phyloP scores from a whole-genome alignment of 805 yeast species.

The Zygoascus ofunaensis region DNA sequence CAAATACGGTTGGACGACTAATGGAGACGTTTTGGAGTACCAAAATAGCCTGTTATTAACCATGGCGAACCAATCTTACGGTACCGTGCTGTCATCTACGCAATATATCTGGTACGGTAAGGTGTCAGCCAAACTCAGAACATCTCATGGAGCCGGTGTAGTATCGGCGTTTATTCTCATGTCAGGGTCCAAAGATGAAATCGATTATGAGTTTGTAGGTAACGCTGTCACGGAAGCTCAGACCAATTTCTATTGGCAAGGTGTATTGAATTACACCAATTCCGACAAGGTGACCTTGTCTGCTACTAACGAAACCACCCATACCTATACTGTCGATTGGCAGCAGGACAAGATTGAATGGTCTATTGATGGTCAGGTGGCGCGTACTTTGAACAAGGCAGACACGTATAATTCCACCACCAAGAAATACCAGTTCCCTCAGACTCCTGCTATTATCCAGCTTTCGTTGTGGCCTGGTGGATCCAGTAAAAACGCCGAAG shows the following conservation, averaged over 20 bases:
- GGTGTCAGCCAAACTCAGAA: conserved; percentile 55
- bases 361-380: conserved; percentile 59
- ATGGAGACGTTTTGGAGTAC: conserved; percentile 39
- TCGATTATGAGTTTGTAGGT: conserved; percentile 83
- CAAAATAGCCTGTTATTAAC: conserved; percentile 56
- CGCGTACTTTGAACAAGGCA: conserved; percentile 52
- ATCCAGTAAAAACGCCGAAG: conserved; percentile 39
- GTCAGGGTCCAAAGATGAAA: conserved; percentile 82
- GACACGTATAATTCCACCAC: conserved; percentile 49
- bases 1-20: conserved; percentile 60
- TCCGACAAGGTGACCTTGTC: conserved; percentile 33
- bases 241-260: conserved; percentile 74
- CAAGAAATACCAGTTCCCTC: conserved; percentile 69
- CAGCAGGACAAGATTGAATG: conserved; percentile 60
- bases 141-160: conserved; percentile 73
- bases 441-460: conserved; percentile 78
- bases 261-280: conserved; percentile 60
- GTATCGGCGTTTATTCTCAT: conserved; percentile 72
- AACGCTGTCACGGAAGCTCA: conserved; percentile 56
- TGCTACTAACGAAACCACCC: conserved; percentile 57
- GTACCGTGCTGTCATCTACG: conserved; percentile 75
- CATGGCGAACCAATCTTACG: conserved; percentile 71
- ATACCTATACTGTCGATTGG: conserved; percentile 77
- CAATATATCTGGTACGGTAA: conserved; percentile 84
- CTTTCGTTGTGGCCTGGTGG: conserved; percentile 51